Percentiles rank a stretch among this genome's conserved stretches.
phyloP scores from a whole-genome alignment of 441 rosid genomes.

The Gossypium davidsonii region DNA sequence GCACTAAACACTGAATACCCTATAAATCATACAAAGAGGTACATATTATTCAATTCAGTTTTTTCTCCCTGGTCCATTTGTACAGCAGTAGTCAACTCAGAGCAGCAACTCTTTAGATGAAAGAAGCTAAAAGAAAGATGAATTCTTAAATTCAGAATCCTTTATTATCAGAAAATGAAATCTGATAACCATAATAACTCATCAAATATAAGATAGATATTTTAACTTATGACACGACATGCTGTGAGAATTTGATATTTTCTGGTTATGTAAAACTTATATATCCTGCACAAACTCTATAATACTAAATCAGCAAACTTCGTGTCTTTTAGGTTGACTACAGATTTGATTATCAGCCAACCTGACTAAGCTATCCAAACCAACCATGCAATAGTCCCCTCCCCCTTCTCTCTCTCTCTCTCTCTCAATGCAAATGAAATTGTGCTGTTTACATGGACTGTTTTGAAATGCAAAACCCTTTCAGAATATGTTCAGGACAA shows the following conservation, averaged over 20 bases:
- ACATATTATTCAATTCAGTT: neutral
- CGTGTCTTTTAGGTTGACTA: neutral
- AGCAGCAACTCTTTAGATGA: neutral
- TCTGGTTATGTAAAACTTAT: neutral
- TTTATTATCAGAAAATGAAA: neutral
- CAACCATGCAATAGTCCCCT: neutral
- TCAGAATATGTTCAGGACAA: neutral
- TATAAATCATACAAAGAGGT: neutral
- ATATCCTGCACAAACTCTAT: neutral
- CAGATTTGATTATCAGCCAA: neutral
- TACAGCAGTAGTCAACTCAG: neutral
- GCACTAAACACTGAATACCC: neutral
- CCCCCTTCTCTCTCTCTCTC: too few relatives aligned
- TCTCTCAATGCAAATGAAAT: neutral
- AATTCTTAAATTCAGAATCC: neutral
- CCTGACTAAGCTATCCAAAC: neutral
- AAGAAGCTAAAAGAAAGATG: neutral
- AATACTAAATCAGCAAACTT: neutral
- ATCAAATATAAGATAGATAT: neutral
- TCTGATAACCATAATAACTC: neutral
- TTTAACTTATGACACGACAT: neutral
- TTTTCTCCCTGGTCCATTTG: neutral
- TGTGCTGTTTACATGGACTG: neutral
- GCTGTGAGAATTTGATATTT: neutral
- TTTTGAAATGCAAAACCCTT: neutral